Conservation (phyloP, 441 rosid species). For the Melastoma candidum region DNA sequence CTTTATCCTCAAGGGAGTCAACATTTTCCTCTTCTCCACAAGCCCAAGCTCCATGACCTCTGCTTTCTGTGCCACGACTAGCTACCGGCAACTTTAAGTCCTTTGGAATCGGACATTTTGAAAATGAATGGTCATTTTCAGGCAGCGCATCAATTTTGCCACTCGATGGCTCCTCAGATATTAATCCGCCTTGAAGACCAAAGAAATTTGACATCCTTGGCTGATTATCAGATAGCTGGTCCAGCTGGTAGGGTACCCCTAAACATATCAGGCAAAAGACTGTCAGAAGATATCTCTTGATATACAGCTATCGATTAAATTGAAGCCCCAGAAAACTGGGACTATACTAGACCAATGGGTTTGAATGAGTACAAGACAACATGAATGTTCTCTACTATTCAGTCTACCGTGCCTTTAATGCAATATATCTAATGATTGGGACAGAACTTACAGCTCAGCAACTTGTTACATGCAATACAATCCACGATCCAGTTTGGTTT, state of each 20-base stretch:
- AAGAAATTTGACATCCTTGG: slow-evolving; percentile 81
- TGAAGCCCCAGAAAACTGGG: not conserved
- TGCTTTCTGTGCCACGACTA: slow-evolving; percentile 20
- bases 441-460: slow-evolving; percentile 65
- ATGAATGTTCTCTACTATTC: not conserved
- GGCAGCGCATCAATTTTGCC: slow-evolving; percentile 24
- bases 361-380: not conserved
- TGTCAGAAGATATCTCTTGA: not conserved
- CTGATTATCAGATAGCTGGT: slow-evolving; percentile 72
- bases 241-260: slow-evolving; percentile 97
- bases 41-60: slow-evolving; percentile 23
- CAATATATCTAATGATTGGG: not conserved
- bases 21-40: slow-evolving; percentile 17
- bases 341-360: too few relatives aligned
- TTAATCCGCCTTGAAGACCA: slow-evolving; percentile 26
- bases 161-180: slow-evolving; percentile 21
- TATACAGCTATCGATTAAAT: not conserved
- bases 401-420: not conserved
- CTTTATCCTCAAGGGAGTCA: slow-evolving; percentile 19
- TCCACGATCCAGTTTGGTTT: slow-evolving; percentile 88
- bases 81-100: slow-evolving; percentile 23
- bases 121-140: slow-evolving; percentile 28
- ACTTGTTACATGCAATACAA: slow-evolving; percentile 64
- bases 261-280: slow-evolving; percentile 8
- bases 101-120: slow-evolving; percentile 28